Conservation (phyloP, 352 stramenopile species). For the Phytophthora hibernalis region DNA sequence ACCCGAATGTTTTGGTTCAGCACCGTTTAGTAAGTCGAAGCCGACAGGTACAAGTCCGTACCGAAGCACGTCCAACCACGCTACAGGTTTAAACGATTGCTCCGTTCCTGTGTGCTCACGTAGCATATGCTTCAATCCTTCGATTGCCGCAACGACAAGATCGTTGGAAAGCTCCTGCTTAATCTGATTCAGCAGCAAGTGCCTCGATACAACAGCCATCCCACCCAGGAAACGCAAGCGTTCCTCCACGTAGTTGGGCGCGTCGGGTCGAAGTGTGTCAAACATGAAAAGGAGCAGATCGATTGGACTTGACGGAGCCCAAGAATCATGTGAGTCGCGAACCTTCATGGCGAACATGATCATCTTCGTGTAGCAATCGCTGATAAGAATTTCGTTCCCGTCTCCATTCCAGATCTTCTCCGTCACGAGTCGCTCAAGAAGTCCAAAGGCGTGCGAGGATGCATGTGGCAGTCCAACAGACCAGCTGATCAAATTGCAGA, state of each 20-base stretch:
- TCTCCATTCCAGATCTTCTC: slow-evolving; percentile 61
- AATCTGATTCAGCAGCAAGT: slow-evolving; percentile 46
- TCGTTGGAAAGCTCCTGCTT: slow-evolving; percentile 55
- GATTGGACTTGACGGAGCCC: slow-evolving; percentile 43
- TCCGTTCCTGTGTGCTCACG: slow-evolving; percentile 39
- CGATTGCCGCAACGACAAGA: slow-evolving; percentile 46
- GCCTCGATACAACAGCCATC: slow-evolving; percentile 57
- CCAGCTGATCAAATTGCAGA: slow-evolving; percentile 71
- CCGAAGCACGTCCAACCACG: slow-evolving; percentile 70
- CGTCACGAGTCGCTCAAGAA: slow-evolving; percentile 69
- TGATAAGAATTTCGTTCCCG: slow-evolving; percentile 61
- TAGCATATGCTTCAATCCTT: slow-evolving; percentile 67
- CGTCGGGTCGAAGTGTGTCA: slow-evolving; percentile 41
- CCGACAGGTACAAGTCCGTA: slow-evolving; percentile 66
- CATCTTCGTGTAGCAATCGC: slow-evolving; percentile 70
- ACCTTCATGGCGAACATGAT: slow-evolving; percentile 67
- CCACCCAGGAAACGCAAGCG: slow-evolving; percentile 64
- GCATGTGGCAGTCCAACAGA: slow-evolving; percentile 52
- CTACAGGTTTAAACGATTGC: slow-evolving; percentile 43
- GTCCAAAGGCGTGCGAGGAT: slow-evolving; percentile 61
- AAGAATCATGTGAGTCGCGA: slow-evolving; percentile 35
- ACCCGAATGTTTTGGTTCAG: slow-evolving; percentile 10
- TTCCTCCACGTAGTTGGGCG: slow-evolving; percentile 49
- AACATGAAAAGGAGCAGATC: slow-evolving; percentile 70
- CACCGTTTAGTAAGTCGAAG: slow-evolving; percentile 55